Conservation (phyloP, 129 eudicot species). For the Kitagawia praeruptora region DNA sequence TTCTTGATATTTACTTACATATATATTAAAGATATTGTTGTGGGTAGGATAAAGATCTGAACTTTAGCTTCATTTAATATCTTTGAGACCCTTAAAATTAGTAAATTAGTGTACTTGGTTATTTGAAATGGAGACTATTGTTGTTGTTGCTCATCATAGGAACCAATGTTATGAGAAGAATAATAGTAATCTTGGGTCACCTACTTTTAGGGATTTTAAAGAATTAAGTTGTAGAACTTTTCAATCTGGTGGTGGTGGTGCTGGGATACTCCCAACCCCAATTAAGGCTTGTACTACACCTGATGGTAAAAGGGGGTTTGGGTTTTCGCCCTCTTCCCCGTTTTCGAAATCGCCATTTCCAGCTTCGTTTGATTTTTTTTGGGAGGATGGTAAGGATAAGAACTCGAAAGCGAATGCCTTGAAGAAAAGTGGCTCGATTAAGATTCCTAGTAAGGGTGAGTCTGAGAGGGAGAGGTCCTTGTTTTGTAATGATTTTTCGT, state of each 20-base stretch:
- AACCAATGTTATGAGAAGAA: conserved; percentile 44
- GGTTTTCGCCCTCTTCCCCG: conserved; percentile 9
- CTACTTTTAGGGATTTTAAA: conserved; percentile 29
- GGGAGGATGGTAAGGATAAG: conserved; percentile 18
- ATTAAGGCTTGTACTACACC: conserved; percentile 21
- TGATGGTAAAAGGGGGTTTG: conserved; percentile 17
- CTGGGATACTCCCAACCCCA: conserved; percentile 58
- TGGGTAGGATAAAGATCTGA: conserved; percentile 71
- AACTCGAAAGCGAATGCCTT: conserved; percentile 11
- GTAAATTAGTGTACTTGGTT: background rate
- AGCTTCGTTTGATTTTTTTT: conserved; percentile 14
- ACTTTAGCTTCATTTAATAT: background rate
- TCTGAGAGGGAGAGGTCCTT: conserved; percentile 14
- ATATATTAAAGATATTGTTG: conserved; percentile 45
- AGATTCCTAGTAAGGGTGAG: conserved; percentile 37
- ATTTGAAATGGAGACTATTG: conserved; percentile 60
- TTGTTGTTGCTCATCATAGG: conserved; percentile 57
- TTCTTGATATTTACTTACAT: conserved; percentile 13
- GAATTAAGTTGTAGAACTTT: conserved; percentile 63
- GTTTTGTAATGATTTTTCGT: conserved; percentile 25
- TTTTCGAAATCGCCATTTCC: conserved; percentile 28
- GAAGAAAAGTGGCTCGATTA: conserved; percentile 29
- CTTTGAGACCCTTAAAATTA: background rate
- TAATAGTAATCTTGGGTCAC: conserved; percentile 25
- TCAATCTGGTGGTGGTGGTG: conserved; percentile 66